phyloP scores from a whole-genome alignment of 805 yeast species.

The Ogataea nitratoaversa region DNA sequence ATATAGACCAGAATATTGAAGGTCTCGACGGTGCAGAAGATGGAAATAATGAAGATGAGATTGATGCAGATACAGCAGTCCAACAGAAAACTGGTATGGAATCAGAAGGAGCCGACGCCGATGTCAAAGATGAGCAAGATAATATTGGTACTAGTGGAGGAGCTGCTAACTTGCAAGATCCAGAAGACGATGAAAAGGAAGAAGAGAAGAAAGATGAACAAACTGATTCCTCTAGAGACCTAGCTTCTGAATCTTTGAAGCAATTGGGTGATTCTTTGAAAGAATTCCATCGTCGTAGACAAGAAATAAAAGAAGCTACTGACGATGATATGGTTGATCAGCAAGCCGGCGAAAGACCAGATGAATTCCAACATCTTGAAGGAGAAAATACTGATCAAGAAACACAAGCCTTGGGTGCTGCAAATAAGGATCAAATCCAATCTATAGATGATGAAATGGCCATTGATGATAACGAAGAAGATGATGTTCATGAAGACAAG shows the following conservation, averaged over 20 bases:
- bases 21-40: slow-evolving; percentile 29
- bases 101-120: slow-evolving; percentile 36
- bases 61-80: slow-evolving; percentile 32
- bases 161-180: slow-evolving; percentile 33
- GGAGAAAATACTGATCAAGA: slow-evolving; percentile 74
- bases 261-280: slow-evolving; percentile 89
- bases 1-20: slow-evolving; percentile 27
- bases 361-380: slow-evolving; percentile 80
- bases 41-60: slow-evolving; percentile 31
- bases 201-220: slow-evolving; percentile 39
- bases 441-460: slow-evolving; percentile 76
- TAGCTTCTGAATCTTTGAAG: slow-evolving; percentile 72
- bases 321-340: slow-evolving; percentile 50
- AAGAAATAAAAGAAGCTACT: slow-evolving; percentile 74
- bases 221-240: slow-evolving; percentile 57
- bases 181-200: slow-evolving; percentile 38
- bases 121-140: slow-evolving; percentile 41
- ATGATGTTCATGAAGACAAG: slow-evolving; percentile 29
- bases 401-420: slow-evolving; percentile 92
- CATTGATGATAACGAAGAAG: slow-evolving; percentile 62
- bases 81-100: slow-evolving; percentile 31
- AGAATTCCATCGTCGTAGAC: slow-evolving; percentile 85
- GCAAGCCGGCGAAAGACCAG: slow-evolving; percentile 64
- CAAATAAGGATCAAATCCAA: slow-evolving; percentile 74
- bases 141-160: slow-evolving; percentile 67